Evolutionary conservation across 2,329 filamentous ascomycete genomes (phyloP).

Genomic region (Talaromyces sp.): DNA sequence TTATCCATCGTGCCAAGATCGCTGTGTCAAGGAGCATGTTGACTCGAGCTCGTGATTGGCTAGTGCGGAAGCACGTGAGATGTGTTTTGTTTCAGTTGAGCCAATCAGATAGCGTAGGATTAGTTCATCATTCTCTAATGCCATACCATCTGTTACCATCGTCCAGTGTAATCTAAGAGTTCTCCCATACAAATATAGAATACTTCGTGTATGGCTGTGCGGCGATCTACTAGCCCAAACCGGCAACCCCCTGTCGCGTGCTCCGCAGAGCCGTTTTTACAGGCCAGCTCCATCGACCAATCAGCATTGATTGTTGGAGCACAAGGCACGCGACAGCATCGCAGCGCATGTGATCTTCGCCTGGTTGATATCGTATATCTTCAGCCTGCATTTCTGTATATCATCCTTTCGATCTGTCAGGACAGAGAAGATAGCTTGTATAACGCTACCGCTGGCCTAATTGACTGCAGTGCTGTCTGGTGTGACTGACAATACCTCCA

Average conservation of each 20-base stretch:
- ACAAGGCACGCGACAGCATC: constrained; percentile 13
- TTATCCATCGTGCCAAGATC: constrained; percentile 13
- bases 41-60: constrained; percentile 7
- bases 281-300: constrained; percentile 10
- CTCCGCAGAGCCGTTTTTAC: constrained; percentile 9
- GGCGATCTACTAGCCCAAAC: background rate
- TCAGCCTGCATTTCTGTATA: background rate
- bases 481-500: too few species aligned
- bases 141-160: background rate
- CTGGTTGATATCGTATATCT: background rate
- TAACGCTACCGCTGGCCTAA: background rate
- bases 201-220: background rate
- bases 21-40: constrained; percentile 11
- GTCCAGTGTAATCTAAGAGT: background rate
- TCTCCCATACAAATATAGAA: background rate
- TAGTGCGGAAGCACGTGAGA: background rate
- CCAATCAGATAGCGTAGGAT: constrained; percentile 3
- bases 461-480: too few species aligned
- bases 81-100: background rate
- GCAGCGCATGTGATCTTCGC: background rate
- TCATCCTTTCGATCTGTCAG: too few species aligned
- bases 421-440: background rate
- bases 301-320: constrained; percentile 10
- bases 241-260: constrained; percentile 11
- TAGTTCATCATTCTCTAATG: background rate